phyloP scores from a whole-genome alignment of 306 rosid species.

The Adenanthera pavonina region DNA sequence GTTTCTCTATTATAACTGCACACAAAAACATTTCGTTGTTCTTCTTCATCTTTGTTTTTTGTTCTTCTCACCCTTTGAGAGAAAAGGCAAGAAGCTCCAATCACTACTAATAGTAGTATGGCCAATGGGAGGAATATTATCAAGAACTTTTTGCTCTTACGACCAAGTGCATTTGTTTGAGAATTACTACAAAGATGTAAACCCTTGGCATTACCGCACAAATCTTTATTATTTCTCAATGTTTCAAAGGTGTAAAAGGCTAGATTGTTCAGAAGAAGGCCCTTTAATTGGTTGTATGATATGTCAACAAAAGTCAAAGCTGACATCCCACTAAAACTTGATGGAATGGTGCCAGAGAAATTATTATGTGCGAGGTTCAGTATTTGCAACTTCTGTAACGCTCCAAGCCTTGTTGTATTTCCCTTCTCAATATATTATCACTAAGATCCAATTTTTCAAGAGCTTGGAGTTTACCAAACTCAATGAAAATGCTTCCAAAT shows the following conservation, averaged over 20 bases:
- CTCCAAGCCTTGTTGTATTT: conserved; percentile 38
- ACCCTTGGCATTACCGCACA: background rate
- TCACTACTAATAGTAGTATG: background rate
- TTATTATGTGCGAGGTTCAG: conserved; percentile 50
- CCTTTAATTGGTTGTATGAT: conserved; percentile 24
- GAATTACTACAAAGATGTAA: background rate
- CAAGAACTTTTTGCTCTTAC: background rate
- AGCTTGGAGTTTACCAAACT: background rate
- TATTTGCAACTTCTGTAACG: conserved; percentile 18
- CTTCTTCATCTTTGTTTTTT: background rate
- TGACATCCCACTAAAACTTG: background rate
- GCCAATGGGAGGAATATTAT: background rate
- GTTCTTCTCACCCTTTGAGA: background rate
- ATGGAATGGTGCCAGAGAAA: conserved; percentile 40
- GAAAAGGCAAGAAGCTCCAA: background rate
- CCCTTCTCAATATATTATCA: background rate
- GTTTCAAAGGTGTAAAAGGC: conserved; percentile 13
- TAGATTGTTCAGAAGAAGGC: conserved; percentile 22
- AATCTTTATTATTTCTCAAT: conserved; percentile 23
- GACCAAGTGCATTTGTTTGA: background rate
- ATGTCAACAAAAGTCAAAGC: background rate
- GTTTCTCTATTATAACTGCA: background rate
- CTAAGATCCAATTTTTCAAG: background rate
- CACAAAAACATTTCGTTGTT: background rate
- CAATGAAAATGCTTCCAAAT: conserved; percentile 10